These are phyloP conservation scores for Triticum urartu DNA, from an alignment of 176 grass and related monocot species.

Conservation along the genomic window DNA sequence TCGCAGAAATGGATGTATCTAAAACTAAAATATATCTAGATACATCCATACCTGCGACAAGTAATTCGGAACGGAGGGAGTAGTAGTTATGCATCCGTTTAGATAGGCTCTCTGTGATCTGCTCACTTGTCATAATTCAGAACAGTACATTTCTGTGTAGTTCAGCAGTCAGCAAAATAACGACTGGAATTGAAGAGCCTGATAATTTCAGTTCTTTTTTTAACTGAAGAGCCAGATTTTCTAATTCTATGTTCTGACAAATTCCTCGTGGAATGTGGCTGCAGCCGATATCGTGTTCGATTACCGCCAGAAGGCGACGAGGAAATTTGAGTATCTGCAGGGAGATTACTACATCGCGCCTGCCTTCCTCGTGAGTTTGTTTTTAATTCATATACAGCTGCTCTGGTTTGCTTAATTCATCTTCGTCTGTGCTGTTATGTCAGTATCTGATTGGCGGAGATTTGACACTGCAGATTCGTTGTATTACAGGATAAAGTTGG, in stretches of 20 bases:
- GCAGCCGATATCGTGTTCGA: slow-evolving; percentile 93
- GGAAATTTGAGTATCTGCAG: slow-evolving; percentile 81
- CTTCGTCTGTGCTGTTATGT: neutral
- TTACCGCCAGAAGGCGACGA: slow-evolving; percentile 89
- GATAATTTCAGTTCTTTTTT: neutral
- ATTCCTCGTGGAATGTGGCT: slow-evolving; percentile 25
- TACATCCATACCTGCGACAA: too few relatives aligned
- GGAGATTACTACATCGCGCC: slow-evolving; percentile 96
- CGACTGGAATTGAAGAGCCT: neutral
- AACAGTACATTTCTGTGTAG: neutral
- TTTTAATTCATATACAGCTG: neutral
- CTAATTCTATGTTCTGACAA: neutral
- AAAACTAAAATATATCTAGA: too few relatives aligned
- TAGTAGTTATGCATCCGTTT: neutral
- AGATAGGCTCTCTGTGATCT: neutral
- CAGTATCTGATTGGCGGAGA: slow-evolving; percentile 7
- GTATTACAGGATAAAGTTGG: slow-evolving; percentile 92
- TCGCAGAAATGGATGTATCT: too few relatives aligned
- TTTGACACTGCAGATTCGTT: slow-evolving; percentile 43
- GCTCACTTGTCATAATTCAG: neutral
- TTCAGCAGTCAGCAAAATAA: neutral
- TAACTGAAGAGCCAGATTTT: neutral
- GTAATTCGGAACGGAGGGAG: too few relatives aligned
- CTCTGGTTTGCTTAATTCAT: neutral
- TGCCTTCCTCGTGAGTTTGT: slow-evolving; percentile 71